These are phyloP conservation scores for Nannochloropsis granulata DNA, from an alignment of 108 stramenopile genomes.

Conservation along the genomic window DNA sequence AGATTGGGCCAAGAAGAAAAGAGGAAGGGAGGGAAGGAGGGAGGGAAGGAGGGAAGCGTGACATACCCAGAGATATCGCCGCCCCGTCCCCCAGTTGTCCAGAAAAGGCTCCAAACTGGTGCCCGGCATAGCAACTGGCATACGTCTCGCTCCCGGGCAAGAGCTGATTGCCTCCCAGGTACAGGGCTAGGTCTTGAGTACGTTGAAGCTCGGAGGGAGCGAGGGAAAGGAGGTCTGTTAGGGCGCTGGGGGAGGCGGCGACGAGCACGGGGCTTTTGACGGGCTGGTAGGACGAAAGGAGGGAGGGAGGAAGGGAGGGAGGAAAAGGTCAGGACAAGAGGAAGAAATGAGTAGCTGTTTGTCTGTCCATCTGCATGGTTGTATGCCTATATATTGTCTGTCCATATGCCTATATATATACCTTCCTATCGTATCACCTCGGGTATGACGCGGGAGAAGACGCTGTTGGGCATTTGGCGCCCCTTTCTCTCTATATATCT, in stretches of 20 bases:
- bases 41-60: background rate
- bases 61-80: constrained; percentile 31
- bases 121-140: constrained; percentile 34
- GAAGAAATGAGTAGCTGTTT: background rate
- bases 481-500: too few relatives aligned
- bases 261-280: constrained; percentile 17
- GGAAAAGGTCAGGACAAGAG: background rate
- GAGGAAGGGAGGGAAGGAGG: background rate
- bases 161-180: constrained; percentile 25
- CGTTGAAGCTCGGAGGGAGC: constrained; percentile 1
- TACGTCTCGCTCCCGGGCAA: constrained; percentile 28
- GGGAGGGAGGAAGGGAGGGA: background rate
- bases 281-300: background rate
- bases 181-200: constrained; percentile 1
- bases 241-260: constrained; percentile 19
- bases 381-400: too few relatives aligned
- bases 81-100: constrained; percentile 36
- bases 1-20: constrained; percentile 39
- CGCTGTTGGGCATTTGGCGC: background rate
- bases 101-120: constrained; percentile 33
- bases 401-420: too few relatives aligned
- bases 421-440: background rate
- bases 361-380: background rate
- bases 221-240: constrained; percentile 20
- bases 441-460: background rate